Percentiles rank a stretch among this genome's conserved stretches.
Conservation (phyloP, 768 basidiomycete genomes). For the Botryobasidium botryosum region DNA sequence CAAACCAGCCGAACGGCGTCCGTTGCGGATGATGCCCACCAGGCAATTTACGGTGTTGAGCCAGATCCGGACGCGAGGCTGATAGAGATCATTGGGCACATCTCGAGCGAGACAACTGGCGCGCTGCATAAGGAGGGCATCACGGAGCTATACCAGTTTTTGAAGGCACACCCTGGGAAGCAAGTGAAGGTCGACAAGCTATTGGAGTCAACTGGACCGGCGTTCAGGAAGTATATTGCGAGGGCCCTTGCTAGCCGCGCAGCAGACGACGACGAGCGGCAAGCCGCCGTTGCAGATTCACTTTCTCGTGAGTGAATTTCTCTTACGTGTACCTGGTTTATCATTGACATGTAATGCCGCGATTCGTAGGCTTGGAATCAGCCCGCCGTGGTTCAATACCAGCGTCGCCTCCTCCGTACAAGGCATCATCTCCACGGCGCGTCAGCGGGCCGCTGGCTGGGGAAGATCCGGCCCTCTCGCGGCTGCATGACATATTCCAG, state of each 20-base stretch:
- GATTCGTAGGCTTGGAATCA: slow-evolving; percentile 44
- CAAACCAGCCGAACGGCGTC: no score
- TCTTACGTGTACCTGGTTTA: no score
- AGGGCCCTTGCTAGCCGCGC: slow-evolving; percentile 75
- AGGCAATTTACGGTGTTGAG: slow-evolving; percentile 29
- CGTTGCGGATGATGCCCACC: neutral
- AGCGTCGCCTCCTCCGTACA: slow-evolving; percentile 18
- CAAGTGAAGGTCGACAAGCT: slow-evolving; percentile 68
- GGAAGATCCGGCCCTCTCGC: slow-evolving; percentile 48
- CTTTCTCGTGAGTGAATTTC: slow-evolving; percentile 43
- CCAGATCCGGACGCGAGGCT: slow-evolving; percentile 78
- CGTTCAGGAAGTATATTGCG: slow-evolving; percentile 82
- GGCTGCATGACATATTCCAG: slow-evolving; percentile 68
- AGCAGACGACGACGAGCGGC: slow-evolving; percentile 47
- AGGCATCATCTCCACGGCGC: slow-evolving; percentile 20
- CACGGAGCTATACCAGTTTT: slow-evolving; percentile 82
- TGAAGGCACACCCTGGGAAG: slow-evolving; percentile 82
- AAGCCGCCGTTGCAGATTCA: slow-evolving; percentile 63
- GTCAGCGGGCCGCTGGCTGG: slow-evolving; percentile 19
- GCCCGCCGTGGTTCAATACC: slow-evolving; percentile 27
- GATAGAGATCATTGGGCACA: slow-evolving; percentile 67
- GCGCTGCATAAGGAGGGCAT: slow-evolving; percentile 88
- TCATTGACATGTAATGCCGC: no score
- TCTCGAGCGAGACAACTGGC: slow-evolving; percentile 76
- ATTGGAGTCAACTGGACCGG: slow-evolving; percentile 73